Evolutionary conservation across 306 rosid genomes (phyloP).

Genomic region (cucumber (Cucumis sativus)): DNA sequence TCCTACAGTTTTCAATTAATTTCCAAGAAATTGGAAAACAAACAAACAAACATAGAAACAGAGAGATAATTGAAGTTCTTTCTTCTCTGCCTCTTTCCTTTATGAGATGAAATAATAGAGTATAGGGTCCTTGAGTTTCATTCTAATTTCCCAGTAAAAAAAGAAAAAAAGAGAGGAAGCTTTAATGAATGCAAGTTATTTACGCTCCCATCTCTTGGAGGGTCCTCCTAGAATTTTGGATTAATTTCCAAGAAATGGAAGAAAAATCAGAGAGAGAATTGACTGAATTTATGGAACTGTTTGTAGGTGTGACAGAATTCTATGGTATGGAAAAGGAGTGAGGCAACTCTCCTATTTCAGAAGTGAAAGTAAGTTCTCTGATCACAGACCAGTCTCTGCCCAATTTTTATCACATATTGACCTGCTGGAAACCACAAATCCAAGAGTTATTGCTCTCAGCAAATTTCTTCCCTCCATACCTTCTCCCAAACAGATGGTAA

Average conservation of each 20-base stretch:
- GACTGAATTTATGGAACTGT: background rate
- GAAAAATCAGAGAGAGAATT: background rate
- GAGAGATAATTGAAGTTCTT: background rate
- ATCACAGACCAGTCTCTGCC: conserved; percentile 92
- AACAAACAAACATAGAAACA: background rate
- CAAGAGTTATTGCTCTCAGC: conserved; percentile 24
- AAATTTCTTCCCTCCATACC: conserved; percentile 18
- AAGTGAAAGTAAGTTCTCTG: conserved; percentile 87
- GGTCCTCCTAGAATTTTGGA: background rate
- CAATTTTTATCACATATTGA: conserved; percentile 69
- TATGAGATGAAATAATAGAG: background rate
- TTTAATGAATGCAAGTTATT: no score
- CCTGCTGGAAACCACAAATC: conserved; percentile 25
- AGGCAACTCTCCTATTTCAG: conserved; percentile 74
- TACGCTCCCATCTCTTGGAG: background rate
- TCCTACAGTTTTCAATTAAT: background rate
- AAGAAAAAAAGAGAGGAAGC: background rate
- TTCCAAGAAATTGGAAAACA: background rate
- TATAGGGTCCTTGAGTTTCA: background rate
- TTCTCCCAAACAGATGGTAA: conserved; percentile 25
- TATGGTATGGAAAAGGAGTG: conserved; percentile 89
- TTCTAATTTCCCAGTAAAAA: background rate
- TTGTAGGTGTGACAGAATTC: conserved; percentile 83
- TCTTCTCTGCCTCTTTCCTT: background rate
- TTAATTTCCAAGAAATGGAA: background rate